These are phyloP conservation scores for Zhuliangozyma blackwelliae DNA, from an alignment of 1,139 yeast genomes.

Conservation along the genomic window DNA sequence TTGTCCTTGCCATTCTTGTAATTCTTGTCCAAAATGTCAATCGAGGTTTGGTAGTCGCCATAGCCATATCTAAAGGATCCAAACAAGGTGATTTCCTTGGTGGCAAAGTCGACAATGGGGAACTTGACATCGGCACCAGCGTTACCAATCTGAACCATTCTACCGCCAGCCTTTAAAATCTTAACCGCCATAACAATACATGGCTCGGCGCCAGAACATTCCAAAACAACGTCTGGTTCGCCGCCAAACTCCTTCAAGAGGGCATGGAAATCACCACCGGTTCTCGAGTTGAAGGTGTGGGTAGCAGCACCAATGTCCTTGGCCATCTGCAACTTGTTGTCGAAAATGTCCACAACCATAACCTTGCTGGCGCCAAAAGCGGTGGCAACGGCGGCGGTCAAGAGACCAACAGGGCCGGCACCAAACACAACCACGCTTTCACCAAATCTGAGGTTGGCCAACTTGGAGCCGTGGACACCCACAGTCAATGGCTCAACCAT, in stretches of 20 bases:
- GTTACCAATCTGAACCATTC: slow-evolving; percentile 73
- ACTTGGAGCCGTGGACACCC: slow-evolving; percentile 77
- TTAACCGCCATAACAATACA: slow-evolving; percentile 64
- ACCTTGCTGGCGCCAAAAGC: slow-evolving; percentile 79
- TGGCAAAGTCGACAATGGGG: slow-evolving; percentile 70
- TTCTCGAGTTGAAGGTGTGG: slow-evolving; percentile 54
- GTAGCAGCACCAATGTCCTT: slow-evolving; percentile 53
- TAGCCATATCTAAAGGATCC: slow-evolving; percentile 82
- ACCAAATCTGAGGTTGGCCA: slow-evolving; percentile 65
- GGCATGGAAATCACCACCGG: slow-evolving; percentile 28
- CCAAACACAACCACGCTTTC: slow-evolving; percentile 79
- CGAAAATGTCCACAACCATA: slow-evolving; percentile 61
- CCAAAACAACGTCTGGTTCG: slow-evolving; percentile 58
- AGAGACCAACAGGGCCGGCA: slow-evolving; percentile 90
- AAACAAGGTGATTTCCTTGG: slow-evolving; percentile 64
- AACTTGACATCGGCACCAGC: slow-evolving; percentile 62
- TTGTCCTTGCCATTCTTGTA: slow-evolving; percentile 58
- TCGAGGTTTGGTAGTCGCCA: slow-evolving; percentile 75
- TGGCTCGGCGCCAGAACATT: slow-evolving; percentile 70
- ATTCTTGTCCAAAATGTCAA: slow-evolving; percentile 55
- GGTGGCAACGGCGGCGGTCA: slow-evolving; percentile 72
- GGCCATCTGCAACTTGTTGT: slow-evolving; percentile 57
- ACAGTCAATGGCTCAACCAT: slow-evolving; percentile 85
- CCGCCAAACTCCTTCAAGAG: slow-evolving; percentile 40
- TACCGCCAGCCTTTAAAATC: slow-evolving; percentile 57